These are phyloP conservation scores for Ballota nigra DNA, from an alignment of 257 asterid species.

Conservation along the genomic window DNA sequence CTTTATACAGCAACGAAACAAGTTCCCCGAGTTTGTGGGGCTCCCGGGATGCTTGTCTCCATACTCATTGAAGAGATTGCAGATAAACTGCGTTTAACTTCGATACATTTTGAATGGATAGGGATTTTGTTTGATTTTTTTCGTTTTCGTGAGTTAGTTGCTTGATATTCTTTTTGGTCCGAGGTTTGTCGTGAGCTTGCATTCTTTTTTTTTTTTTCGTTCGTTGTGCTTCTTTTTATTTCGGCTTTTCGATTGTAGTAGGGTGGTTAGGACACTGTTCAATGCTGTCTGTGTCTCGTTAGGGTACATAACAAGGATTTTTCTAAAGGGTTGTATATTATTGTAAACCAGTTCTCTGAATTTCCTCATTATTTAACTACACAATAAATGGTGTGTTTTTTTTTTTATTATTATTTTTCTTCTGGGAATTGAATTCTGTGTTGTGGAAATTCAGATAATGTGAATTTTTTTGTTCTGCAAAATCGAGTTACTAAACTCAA, in stretches of 20 bases:
- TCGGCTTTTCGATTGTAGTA: conserved; percentile 31
- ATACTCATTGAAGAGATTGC: conserved; percentile 23
- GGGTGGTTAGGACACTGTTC: conserved; percentile 43
- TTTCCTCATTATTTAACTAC: conserved; percentile 37
- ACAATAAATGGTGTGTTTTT: conserved; percentile 52
- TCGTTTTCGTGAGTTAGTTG: conserved; percentile 31
- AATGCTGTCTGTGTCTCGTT: conserved; percentile 36
- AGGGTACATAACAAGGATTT: conserved; percentile 35
- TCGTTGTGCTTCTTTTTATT: conserved; percentile 24
- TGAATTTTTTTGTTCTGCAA: background rate
- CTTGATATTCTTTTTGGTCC: conserved; percentile 50
- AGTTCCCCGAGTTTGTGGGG: conserved; percentile 34
- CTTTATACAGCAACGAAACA: conserved; percentile 25
- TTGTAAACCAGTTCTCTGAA: conserved; percentile 37
- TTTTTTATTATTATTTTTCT: background rate
- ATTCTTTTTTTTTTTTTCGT: background rate
- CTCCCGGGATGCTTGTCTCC: conserved; percentile 35
- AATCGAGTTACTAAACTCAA: too few species aligned
- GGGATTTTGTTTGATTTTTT: conserved; percentile 8
- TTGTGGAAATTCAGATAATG: background rate
- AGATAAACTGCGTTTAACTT: conserved; percentile 19
- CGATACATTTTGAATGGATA: conserved; percentile 34
- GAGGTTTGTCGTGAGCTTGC: conserved; percentile 64
- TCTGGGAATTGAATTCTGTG: background rate
- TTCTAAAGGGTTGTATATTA: conserved; percentile 55